phyloP scores from a whole-genome alignment of 768 basidiomycete genomes.

The Boletus insuetus region DNA sequence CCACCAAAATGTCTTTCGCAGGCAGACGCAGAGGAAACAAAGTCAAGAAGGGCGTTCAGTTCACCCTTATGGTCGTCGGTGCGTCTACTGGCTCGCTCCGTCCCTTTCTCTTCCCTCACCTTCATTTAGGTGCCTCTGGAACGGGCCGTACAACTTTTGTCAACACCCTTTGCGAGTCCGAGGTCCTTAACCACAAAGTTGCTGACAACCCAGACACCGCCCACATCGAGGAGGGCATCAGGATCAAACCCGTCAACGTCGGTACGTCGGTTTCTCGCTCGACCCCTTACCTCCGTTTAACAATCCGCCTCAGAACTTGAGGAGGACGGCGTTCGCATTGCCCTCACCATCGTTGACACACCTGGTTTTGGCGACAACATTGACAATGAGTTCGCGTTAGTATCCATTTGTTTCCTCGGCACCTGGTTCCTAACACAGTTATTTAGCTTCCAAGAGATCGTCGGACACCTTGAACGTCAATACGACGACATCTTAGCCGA shows the following conservation, averaged over 20 bases:
- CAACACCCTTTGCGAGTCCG: constrained; percentile 97
- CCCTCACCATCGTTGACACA: constrained; percentile 96
- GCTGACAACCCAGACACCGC: constrained; percentile 83
- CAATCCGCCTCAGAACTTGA: constrained; percentile 70
- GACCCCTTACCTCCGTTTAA: background rate
- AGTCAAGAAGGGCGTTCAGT: constrained; percentile 98
- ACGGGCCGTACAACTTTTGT: constrained; percentile 98
- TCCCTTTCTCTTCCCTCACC: background rate
- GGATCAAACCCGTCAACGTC: constrained; percentile 92
- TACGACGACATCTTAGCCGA: constrained; percentile 99
- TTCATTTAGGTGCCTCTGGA: constrained; percentile 84
- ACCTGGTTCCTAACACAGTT: constrained; percentile 3
- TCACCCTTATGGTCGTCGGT: constrained; percentile 99
- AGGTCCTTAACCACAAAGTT: constrained; percentile 85
- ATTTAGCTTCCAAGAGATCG: constrained; percentile 91
- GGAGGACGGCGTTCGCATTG: constrained; percentile 97
- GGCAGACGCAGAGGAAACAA: constrained; percentile 89
- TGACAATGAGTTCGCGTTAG: constrained; percentile 97
- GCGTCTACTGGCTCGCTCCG: constrained; percentile 31
- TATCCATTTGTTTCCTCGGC: constrained; percentile 17
- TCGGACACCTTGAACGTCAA: constrained; percentile 95
- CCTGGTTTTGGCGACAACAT: constrained; percentile 99
- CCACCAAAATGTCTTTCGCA: constrained; percentile 71
- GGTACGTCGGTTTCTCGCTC: constrained; percentile 43
- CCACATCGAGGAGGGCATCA: constrained; percentile 91